Percentiles rank a stretch among this genome's conserved stretches.
Conservation (phyloP, 179 eudicot genomes). For the Amaranthus tricolor region DNA sequence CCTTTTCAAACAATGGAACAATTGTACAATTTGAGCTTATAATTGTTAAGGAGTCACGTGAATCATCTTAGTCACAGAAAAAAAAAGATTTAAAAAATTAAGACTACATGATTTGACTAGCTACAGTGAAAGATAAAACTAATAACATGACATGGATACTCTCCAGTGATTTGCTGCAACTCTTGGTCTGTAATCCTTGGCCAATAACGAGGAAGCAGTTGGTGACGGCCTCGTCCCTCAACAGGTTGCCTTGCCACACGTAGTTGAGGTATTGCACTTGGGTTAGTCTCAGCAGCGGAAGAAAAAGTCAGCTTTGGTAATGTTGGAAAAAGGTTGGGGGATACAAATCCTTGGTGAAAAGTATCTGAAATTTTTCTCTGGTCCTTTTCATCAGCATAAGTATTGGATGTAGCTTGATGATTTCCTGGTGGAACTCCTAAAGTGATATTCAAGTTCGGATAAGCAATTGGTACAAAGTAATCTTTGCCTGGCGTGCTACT, state of each 20-base stretch:
- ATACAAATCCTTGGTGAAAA: slow-evolving; percentile 48
- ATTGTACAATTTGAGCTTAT: slow-evolving; percentile 86
- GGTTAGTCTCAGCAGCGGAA: slow-evolving; percentile 47
- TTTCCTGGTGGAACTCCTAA: slow-evolving; percentile 57
- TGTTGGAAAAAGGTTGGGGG: slow-evolving; percentile 63
- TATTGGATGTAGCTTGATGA: slow-evolving; percentile 33
- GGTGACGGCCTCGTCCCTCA: slow-evolving; percentile 87
- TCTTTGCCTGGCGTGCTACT: slow-evolving; percentile 36
- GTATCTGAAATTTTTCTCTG: slow-evolving; percentile 41
- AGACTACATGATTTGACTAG: background rate
- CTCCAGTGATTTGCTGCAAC: slow-evolving; percentile 95
- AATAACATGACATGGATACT: slow-evolving; percentile 60
- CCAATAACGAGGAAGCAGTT: slow-evolving; percentile 98
- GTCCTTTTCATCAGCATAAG: slow-evolving; percentile 50
- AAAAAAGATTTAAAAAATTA: slow-evolving; percentile 6
- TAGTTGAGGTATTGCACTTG: slow-evolving; percentile 43
- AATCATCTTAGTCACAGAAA: background rate
- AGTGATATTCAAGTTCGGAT: slow-evolving; percentile 67
- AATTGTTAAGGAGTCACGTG: slow-evolving; percentile 49
- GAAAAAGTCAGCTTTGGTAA: slow-evolving; percentile 50
- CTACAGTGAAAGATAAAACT: background rate
- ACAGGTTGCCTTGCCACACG: slow-evolving; percentile 92
- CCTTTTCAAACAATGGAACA: slow-evolving; percentile 92
- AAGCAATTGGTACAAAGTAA: slow-evolving; percentile 44
- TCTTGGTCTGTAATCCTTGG: slow-evolving; percentile 98